Conservation (phyloP, 129 eudicot genomes). For the Flaveria brownii region DNA sequence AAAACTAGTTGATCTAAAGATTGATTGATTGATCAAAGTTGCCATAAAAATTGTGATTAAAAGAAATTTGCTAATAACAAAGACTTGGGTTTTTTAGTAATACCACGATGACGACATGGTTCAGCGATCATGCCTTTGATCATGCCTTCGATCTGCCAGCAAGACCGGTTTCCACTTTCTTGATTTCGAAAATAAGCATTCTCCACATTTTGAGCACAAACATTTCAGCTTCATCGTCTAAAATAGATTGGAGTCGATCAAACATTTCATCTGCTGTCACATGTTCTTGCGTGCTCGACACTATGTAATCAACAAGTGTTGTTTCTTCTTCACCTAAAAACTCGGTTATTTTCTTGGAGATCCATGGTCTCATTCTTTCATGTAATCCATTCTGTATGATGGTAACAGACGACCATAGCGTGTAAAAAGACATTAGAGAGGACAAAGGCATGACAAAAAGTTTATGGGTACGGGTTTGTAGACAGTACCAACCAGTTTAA, state of each 20-base stretch:
- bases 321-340: constrained; percentile 89
- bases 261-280: constrained; percentile 81
- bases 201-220: constrained; percentile 99
- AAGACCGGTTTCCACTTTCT: constrained; percentile 84
- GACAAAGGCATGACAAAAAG: neutral
- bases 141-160: constrained; percentile 54
- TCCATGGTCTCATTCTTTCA: constrained; percentile 96
- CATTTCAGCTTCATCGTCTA: constrained; percentile 98
- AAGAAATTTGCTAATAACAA: constrained; percentile 22
- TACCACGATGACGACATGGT: constrained; percentile 15
- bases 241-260: constrained; percentile 63
- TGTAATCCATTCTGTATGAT: constrained; percentile 70
- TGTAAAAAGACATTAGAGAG: neutral
- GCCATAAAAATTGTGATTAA: constrained; percentile 22
- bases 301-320: constrained; percentile 85
- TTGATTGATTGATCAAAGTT: constrained; percentile 22
- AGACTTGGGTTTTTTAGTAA: neutral
- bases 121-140: constrained; percentile 36
- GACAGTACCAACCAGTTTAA: neutral
- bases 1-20: constrained; percentile 14
- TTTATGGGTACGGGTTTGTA: neutral
- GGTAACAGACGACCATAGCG: neutral
- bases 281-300: constrained; percentile 85
- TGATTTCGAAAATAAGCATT: constrained; percentile 92
- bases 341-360: constrained; percentile 89